Evolutionary conservation across 768 basidiomycete species (phyloP), one percentile per base, ranked within the genome.

Genomic region (Tulasnella sp.): DNA sequence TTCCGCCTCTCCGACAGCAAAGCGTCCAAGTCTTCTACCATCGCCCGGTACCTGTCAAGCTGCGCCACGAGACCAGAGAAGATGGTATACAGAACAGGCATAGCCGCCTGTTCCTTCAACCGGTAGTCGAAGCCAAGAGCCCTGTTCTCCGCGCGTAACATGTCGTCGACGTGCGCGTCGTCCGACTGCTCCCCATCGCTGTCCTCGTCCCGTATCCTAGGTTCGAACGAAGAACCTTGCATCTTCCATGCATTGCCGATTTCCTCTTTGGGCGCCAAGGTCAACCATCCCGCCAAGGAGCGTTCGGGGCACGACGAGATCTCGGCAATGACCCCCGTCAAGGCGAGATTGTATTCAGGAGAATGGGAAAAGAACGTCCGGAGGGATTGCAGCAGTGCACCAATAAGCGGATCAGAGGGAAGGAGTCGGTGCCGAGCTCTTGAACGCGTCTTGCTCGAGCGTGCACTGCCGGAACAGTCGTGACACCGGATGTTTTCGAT

Each of bases 261-360:
- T 17, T 72, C 75, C 12, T 89, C 86, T 68, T 80, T 83, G 5
- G 81, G 74, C 14, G 83, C 84, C 77, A 91, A 92, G 0, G 92
- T 89, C 62, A 97, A 78, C 95, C 95, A 98, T 0, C 95, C 94
- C 0, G 89, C 87, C 32, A 97, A 82, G 1, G 91, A 92, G 7
- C 95, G 86, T 77, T 92, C 84, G 4, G 95, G 92, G 77, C 94
- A 92, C n/a, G 89, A 81, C 0, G 93, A 92, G 19, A 98, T 81
- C 12, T 88, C 86, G 3, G 92, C 88, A 39, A 97, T 81, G 4
- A 89, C 86, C 26, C 92, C 92, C 3, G 93, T 97, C 74, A 98
- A 80, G 0, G 90, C 90, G 69, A 98, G 87, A 78, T 98, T 98
- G 79, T 86, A 87, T 75, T 95, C 91, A 12, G 95, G 88, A 0